Percentiles rank a stretch among this genome's conserved stretches.
These are phyloP conservation scores for Fusarium scirpi DNA, from an alignment of 2,329 filamentous ascomycete genomes.

Conservation along the genomic window DNA sequence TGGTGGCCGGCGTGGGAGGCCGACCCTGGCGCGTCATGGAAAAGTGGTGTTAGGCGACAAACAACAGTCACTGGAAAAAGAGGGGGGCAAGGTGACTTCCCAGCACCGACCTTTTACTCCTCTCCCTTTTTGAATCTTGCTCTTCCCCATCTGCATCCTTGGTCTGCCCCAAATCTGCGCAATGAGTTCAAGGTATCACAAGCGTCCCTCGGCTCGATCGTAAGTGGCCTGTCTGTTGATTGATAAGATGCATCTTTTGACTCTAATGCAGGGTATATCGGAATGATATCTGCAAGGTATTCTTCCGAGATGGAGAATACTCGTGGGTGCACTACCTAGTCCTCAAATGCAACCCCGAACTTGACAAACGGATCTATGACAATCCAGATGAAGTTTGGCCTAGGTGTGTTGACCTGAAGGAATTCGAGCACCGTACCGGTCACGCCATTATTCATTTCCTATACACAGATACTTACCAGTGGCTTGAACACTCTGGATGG, in stretches of 20 bases:
- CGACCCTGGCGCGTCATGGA: not conserved
- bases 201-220: no score
- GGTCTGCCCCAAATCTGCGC: rapidly evolving
- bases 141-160: rapidly evolving
- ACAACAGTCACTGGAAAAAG: no score
- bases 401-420: not conserved
- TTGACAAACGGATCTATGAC: rapidly evolving
- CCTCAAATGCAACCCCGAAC: not conserved
- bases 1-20: not conserved
- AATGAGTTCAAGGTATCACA: no score
- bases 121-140: no score
- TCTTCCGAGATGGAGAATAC: not conserved
- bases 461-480: constrained; percentile 1
- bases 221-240: not conserved
- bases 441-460: constrained; percentile 14
- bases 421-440: not conserved
- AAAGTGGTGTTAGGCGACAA: no score
- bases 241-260: no score
- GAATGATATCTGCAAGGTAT: not conserved
- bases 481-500: no score
- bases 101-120: no score
- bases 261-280: rapidly evolving
- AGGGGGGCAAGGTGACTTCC: no score
- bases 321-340: not conserved
- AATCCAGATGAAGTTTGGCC: rapidly evolving